phyloP scores from a whole-genome alignment of 2,329 filamentous ascomycete genomes.

The Zasmidium citrigriseum region DNA sequence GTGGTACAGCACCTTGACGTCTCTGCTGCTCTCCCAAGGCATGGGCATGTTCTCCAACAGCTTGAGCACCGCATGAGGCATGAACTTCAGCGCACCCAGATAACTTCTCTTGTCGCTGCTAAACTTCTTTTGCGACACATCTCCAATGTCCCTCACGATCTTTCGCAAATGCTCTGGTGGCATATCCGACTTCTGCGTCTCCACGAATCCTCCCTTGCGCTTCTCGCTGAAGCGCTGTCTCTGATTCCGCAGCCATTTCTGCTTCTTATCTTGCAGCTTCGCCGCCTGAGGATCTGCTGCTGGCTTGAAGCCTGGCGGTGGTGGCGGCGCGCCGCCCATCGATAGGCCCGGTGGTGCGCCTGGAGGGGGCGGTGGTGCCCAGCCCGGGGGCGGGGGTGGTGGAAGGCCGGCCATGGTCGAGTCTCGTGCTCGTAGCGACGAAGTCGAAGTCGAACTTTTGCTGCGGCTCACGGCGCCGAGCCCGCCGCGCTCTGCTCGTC shows the following conservation, averaged over 20 bases:
- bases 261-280: slow-evolving; percentile 98
- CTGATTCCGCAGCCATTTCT: slow-evolving; percentile 92
- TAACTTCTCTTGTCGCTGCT: slow-evolving; percentile 98
- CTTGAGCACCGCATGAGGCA: slow-evolving; percentile 98
- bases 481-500: slow-evolving; percentile 12
- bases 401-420: slow-evolving; percentile 59
- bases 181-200: slow-evolving; percentile 98
- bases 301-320: slow-evolving; percentile 82
- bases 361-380: slow-evolving; percentile 51
- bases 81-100: slow-evolving; percentile 95
- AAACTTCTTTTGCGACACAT: slow-evolving; percentile 99
- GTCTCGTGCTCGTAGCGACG: slow-evolving; percentile 7
- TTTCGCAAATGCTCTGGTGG: slow-evolving; percentile 97
- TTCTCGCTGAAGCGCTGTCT: slow-evolving; percentile 95
- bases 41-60: slow-evolving; percentile 99
- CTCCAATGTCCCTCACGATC: slow-evolving; percentile 97
- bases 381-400: slow-evolving; percentile 70
- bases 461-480: slow-evolving; percentile 28
- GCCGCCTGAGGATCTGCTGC: slow-evolving; percentile 79
- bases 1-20: slow-evolving; percentile 97
- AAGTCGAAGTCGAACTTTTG: slow-evolving; percentile 12
- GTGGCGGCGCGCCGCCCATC: slow-evolving; percentile 55
- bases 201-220: slow-evolving; percentile 91
- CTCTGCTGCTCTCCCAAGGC: slow-evolving; percentile 95
- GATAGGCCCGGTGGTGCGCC: slow-evolving; percentile 52